A percentile compares a stretch with the other conserved stretches of the same genome.
phyloP scores from a whole-genome alignment of 805 yeast genomes.

The Wickerhamomyces mucosus region DNA sequence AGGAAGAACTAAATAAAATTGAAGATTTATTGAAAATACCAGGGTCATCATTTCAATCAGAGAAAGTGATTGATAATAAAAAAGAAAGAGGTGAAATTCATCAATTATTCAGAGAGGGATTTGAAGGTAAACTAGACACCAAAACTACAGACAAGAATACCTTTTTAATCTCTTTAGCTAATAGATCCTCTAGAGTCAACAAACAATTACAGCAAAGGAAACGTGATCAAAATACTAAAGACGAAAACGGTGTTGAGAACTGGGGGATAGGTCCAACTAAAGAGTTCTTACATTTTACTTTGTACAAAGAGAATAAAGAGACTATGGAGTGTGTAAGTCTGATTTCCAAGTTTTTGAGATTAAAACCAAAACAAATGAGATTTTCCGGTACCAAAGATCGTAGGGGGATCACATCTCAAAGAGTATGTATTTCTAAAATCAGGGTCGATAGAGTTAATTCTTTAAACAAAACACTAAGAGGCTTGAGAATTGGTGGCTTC shows the following conservation, averaged over 20 bases:
- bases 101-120: slow-evolving; percentile 63
- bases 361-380: slow-evolving; percentile 61
- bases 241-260: slow-evolving; percentile 44
- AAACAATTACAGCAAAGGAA: slow-evolving; percentile 26
- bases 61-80: slow-evolving; percentile 53
- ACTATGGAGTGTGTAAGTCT: slow-evolving; percentile 90
- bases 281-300: slow-evolving; percentile 61
- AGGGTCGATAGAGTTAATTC: slow-evolving; percentile 67
- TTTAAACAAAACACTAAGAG: slow-evolving; percentile 66
- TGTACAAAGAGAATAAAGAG: slow-evolving; percentile 92
- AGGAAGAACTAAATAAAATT: slow-evolving; percentile 46
- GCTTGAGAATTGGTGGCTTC: slow-evolving; percentile 75
- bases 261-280: slow-evolving; percentile 70
- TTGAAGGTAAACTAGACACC: slow-evolving; percentile 68
- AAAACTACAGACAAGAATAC: slow-evolving; percentile 61
- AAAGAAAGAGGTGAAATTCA: slow-evolving; percentile 71
- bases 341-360: slow-evolving; percentile 60
- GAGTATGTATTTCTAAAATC: slow-evolving; percentile 57
- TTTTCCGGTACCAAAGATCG: slow-evolving; percentile 97
- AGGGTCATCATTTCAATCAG: slow-evolving; percentile 51
- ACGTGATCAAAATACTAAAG: slow-evolving; percentile 14
- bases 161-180: slow-evolving; percentile 51
- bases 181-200: slow-evolving; percentile 28
- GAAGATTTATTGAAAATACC: slow-evolving; percentile 39
- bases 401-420: slow-evolving; percentile 91